A percentile compares a stretch with the other conserved stretches of the same genome.
These are phyloP conservation scores for Peniophora sp. DNA, from an alignment of 1,284 basidiomycete genomes.

Conservation along the genomic window DNA sequence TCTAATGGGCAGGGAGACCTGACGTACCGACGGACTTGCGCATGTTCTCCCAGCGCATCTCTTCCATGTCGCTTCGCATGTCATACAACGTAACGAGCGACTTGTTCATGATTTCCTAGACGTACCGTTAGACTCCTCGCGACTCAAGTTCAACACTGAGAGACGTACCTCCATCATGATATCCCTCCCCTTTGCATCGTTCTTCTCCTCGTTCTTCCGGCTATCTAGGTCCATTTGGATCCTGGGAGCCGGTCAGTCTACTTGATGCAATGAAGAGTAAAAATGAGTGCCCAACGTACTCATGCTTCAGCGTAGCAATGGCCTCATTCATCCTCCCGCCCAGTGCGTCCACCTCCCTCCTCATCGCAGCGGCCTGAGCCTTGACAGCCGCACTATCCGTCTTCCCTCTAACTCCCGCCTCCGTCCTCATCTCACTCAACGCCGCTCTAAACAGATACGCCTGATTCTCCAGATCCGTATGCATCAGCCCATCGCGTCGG, in stretches of 20 bases:
- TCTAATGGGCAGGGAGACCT: neutral
- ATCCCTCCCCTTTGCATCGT: conserved; percentile 82
- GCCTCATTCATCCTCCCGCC: conserved; percentile 95
- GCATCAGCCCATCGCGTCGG: conserved; percentile 64
- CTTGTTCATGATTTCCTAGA: conserved; percentile 80
- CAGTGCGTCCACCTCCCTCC: conserved; percentile 84
- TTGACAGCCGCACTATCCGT: conserved; percentile 82
- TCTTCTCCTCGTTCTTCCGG: conserved; percentile 88
- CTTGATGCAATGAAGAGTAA: neutral
- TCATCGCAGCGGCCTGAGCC: conserved; percentile 66
- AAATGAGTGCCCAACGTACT: conserved; percentile 44
- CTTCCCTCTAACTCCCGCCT: conserved; percentile 76
- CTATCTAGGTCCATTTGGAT: conserved; percentile 96
- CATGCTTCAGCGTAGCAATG: conserved; percentile 83
- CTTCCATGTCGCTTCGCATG: conserved; percentile 80
- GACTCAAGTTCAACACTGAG: neutral
- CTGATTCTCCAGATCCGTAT: conserved; percentile 93
- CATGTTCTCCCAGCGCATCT: conserved; percentile 89
- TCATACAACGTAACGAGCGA: conserved; percentile 81
- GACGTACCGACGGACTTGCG: conserved; percentile 74
- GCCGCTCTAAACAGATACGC: conserved; percentile 96
- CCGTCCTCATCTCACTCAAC: conserved; percentile 84
- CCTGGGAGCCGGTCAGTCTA: too few species aligned
- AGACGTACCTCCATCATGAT: conserved; percentile 77
- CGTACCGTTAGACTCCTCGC: conserved; percentile 3